Evolutionary conservation across 2,329 filamentous ascomycete species (phyloP), one percentile per base, ranked within the genome.

Genomic region (Gnomoniopsis smithogilvyi): DNA sequence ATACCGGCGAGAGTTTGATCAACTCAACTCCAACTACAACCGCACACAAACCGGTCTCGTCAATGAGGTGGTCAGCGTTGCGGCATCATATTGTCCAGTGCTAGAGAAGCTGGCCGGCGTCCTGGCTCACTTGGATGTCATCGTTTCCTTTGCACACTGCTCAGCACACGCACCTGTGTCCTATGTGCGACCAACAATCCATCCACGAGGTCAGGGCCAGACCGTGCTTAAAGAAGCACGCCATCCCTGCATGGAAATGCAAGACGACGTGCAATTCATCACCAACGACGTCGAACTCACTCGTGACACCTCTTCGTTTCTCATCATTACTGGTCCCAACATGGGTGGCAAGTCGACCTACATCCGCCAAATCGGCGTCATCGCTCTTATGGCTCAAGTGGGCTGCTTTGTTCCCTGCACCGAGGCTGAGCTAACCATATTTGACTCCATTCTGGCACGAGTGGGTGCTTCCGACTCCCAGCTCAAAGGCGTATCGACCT

Each of bases 321-420:
- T 97, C 43, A 94, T 97, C 76, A 97, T 98, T 71, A 98, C 94
- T 0, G 95, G 95, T 0, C 95, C 95, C 53, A 99, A 99, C 75
- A 99, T 99, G 95, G 96, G 95, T 66, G 95, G 95, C 67, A 99
- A 99, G 77, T 96, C 92, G 10, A 99, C 94, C 0, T 99, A 97
- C 72, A 99, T 99, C 69, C 90, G 96, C 19, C 95, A 98, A 72
- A 96, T 96, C 22, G 95, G 94, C 34, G 95, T 97, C 55, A 95
- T 99, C 61, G 94, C 95, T 1, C 83, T 99, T 38, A 96, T 99
- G 92, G 95, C 95, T 0, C 95, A 99, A 72, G 87, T 96, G 21
- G 95, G 95, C 57, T 96, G 92, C 74, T 99, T 98, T 69, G 96
- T 99, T 0, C 95, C 95, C 1, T 97, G 93, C 68, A 79, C 88